These are phyloP conservation scores for Elsinoe batatas DNA, from an alignment of 2,329 filamentous ascomycete species.

Conservation along the genomic window DNA sequence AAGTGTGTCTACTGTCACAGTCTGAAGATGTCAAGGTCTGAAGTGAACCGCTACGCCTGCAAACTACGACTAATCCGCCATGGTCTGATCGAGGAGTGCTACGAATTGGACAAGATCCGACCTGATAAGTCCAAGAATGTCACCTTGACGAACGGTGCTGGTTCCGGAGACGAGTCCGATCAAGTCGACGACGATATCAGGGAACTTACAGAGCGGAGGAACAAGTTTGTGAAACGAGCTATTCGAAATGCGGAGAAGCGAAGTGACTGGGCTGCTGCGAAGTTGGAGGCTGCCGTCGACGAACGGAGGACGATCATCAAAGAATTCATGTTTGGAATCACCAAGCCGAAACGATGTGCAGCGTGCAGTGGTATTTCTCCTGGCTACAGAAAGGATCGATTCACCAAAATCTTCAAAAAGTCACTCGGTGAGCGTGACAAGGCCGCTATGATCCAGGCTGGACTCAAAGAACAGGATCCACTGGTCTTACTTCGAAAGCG, in stretches of 20 bases:
- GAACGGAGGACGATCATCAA: slow-evolving; percentile 67
- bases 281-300: slow-evolving; percentile 75
- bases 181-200: slow-evolving; percentile 48
- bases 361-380: slow-evolving; percentile 64
- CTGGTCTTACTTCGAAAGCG: slow-evolving; percentile 49
- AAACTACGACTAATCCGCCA: slow-evolving; percentile 78
- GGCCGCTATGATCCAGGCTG: slow-evolving; percentile 61
- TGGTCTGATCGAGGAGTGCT: slow-evolving; percentile 63
- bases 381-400: slow-evolving; percentile 77
- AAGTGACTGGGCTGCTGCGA: slow-evolving; percentile 45
- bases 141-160: slow-evolving; percentile 12
- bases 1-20: slow-evolving; percentile 87
- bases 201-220: slow-evolving; percentile 45
- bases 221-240: slow-evolving; percentile 61
- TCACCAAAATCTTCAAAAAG: slow-evolving; percentile 88
- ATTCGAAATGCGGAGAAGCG: slow-evolving; percentile 50
- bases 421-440: slow-evolving; percentile 64
- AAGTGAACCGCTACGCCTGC: slow-evolving; percentile 70
- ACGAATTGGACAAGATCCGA: slow-evolving; percentile 39
- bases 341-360: slow-evolving; percentile 58
- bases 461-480: slow-evolving; percentile 60
- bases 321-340: slow-evolving; percentile 68
- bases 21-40: slow-evolving; percentile 66
- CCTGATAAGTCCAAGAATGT: slow-evolving; percentile 20
- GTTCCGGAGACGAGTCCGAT: slow-evolving; percentile 48